These are phyloP conservation scores for Sisymbrium altissimum DNA, from an alignment of 345 rosid species.

Conservation along the genomic window DNA sequence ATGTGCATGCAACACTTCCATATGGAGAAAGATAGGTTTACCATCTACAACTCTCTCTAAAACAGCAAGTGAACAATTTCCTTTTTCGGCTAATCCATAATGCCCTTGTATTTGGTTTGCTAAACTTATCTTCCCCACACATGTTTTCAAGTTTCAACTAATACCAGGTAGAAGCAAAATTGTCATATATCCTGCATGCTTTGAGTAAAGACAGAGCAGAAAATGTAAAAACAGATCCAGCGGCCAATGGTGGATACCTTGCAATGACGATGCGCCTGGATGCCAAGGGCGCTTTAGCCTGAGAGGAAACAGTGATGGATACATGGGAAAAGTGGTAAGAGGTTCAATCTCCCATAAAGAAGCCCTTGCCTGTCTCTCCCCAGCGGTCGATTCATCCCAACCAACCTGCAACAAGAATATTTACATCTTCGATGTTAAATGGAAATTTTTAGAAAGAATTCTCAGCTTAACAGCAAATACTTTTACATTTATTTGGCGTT, in stretches of 20 bases:
- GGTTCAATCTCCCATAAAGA: slow-evolving; percentile 78
- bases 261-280: slow-evolving; percentile 48
- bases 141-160: neutral
- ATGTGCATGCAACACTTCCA: neutral
- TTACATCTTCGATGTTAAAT: neutral
- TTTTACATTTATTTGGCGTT: neutral
- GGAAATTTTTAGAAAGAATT: no score
- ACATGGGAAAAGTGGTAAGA: slow-evolving; percentile 72
- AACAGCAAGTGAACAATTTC: neutral
- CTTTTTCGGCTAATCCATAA: neutral
- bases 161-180: neutral
- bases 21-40: neutral
- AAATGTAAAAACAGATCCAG: neutral
- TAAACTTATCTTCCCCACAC: neutral
- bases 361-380: slow-evolving; percentile 72
- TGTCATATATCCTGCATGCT: neutral
- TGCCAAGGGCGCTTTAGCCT: slow-evolving; percentile 71
- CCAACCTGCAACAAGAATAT: slow-evolving; percentile 49
- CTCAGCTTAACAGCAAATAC: neutral
- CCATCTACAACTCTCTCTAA: neutral
- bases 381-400: slow-evolving; percentile 77
- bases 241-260: slow-evolving; percentile 34
- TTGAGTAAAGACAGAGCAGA: neutral
- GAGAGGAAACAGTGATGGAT: slow-evolving; percentile 68
- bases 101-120: neutral